Conservation (phyloP, 1,139 yeast genomes). For the Candida albicans region DNA sequence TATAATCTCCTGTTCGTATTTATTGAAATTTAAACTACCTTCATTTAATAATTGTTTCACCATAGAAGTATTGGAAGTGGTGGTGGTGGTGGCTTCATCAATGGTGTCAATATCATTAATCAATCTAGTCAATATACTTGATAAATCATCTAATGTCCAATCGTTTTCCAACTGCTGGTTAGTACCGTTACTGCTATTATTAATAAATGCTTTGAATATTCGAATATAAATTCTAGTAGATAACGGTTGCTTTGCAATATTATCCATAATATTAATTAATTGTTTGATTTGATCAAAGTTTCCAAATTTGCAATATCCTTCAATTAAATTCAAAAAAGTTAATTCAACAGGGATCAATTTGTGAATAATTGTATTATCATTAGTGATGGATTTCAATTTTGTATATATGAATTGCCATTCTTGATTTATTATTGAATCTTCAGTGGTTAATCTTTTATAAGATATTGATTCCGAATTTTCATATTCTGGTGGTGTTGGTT, state of each 20-base stretch:
- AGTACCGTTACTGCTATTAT: neutral
- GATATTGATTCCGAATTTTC: conserved; percentile 8
- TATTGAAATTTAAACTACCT: neutral
- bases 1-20: neutral
- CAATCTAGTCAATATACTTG: neutral
- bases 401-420: conserved; percentile 21
- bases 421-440: conserved; percentile 18
- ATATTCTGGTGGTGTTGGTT: neutral
- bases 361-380: conserved; percentile 11
- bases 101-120: conserved; percentile 4
- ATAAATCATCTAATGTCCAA: conserved; percentile 8
- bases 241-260: conserved; percentile 22
- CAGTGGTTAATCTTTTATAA: conserved; percentile 19
- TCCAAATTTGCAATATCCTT: conserved; percentile 14
- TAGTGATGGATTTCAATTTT: conserved; percentile 28
- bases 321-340: conserved; percentile 27
- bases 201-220: conserved; percentile 5
- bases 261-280: conserved; percentile 20
- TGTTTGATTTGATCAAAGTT: conserved; percentile 16
- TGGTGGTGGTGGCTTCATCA: neutral
- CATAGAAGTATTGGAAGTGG: neutral
- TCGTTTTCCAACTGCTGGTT: neutral
- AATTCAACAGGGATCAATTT: conserved; percentile 25
- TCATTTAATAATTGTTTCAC: neutral
- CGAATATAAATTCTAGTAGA: conserved; percentile 24